These are phyloP conservation scores for Limonium bicolor DNA, from an alignment of 148 eudicot genomes.

Conservation along the genomic window DNA sequence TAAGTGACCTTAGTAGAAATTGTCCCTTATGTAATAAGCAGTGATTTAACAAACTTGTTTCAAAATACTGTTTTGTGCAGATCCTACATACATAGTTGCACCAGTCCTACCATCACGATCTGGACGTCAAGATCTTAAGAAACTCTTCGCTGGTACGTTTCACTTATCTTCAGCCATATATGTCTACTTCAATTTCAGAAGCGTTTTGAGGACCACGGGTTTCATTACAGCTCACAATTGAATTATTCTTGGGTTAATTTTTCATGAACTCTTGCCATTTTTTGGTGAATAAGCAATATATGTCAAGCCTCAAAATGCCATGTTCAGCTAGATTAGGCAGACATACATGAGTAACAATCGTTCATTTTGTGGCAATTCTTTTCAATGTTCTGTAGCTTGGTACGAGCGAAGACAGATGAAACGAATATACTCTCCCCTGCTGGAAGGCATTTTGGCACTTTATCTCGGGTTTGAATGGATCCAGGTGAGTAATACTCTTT, in stretches of 20 bases:
- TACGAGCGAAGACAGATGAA: constrained; percentile 93
- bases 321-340: too few species aligned
- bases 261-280: too few species aligned
- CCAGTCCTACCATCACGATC: constrained; percentile 69
- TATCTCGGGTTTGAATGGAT: constrained; percentile 99
- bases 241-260: too few species aligned
- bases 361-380: too few species aligned
- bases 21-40: neutral
- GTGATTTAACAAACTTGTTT: neutral
- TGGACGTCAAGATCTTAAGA: constrained; percentile 65
- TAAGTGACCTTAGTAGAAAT: constrained; percentile 9
- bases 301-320: too few species aligned
- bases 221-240: too few species aligned
- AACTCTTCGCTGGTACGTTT: constrained; percentile 75
- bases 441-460: constrained; percentile 76
- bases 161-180: neutral
- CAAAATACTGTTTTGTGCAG: constrained; percentile 28
- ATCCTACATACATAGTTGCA: constrained; percentile 89
- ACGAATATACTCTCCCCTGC: constrained; percentile 83
- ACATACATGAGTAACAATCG: too few species aligned
- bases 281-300: too few species aligned
- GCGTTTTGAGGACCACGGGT: too few species aligned
- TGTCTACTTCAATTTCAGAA: too few species aligned
- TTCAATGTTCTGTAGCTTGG: constrained; percentile 91
- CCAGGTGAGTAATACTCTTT: constrained; percentile 30